Base-by-base conservation (phyloP, 2,329 filamentous ascomycete genomes). In the Endocalyx cinctus region DNA sequence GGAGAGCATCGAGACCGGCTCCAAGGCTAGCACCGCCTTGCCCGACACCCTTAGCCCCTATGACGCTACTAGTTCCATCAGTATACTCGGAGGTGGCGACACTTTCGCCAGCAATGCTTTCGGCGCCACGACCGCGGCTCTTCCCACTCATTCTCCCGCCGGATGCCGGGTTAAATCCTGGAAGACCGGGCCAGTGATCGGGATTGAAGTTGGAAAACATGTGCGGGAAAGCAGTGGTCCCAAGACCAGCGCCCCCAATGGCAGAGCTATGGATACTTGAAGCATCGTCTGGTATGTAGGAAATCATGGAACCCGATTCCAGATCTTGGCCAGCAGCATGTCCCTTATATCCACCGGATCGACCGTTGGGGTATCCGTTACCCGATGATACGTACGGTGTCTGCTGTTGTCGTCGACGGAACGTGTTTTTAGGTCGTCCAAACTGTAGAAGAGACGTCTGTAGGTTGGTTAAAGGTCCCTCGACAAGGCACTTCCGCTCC, bases 231-330 rank as follows among this genome's bases (percentile, higher is more conserved):
- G 87, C 86, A 29, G 82, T 81, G 33, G 82, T 64, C 8, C 58
- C 73, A 18, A 94, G 71, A n/a, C 82, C 84, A 22, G 85, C 84
- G 23, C 88, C 88, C 34, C 88, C 88, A 32, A 97, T 77, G 1
- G 88, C 82, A 27, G 88, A 95, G 29, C 88, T 89, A 60, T 97
- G 90, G 28, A 98, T 84, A 3, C 89, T 96, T 7, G 90, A 97
- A 25, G 95, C 88, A 59, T 98, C 92, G 52, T 98, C 92, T 3
- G 90, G 87, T 40, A 98, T 95, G 58, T 94, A 97, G 12, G 90
- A 92, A 50, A 96, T 74, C 56, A 96, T 85, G 4, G 90, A 97
- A 27, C 87, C 85, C 13, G 84, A 79, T 52, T 96, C 90, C 38
- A 77, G 72, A 41, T 79, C 75, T 27, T 73, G 70, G 23, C 54